Evolutionary conservation across 2,329 filamentous ascomycete genomes (phyloP), one percentile per base, ranked within the genome.

Genomic region (Paraconiothyrium sp.): DNA sequence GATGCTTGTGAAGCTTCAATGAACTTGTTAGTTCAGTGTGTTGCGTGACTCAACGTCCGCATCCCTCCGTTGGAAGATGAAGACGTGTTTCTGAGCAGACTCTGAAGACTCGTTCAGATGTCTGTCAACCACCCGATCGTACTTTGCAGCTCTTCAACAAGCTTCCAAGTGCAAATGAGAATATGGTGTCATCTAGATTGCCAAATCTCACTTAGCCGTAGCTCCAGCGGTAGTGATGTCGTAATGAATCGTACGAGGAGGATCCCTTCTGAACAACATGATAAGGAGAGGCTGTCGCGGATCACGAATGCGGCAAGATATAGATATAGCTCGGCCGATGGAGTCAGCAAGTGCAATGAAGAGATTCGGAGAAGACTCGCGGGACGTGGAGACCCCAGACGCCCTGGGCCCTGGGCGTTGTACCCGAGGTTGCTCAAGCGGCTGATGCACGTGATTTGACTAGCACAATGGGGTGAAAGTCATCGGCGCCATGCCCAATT

Each of bases 321-420:
- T 54, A 14, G 9, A 41, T n/a, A n/a, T 24, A 30, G 37, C 35
- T 55, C 39, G 39, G 52, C 52, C 52, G 52, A 46, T 20, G 30
- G 13, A 35, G 22, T 43, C 8, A 41, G 20, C 34, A 27, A 24
- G 43, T 8, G 20, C 34, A 44, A 44, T 46, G 52, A 32, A 46
- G 52, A 32, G 14, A 27, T 44, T 55, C 52, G 52, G 52, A 55
- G 39, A 44, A 46, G 30, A n/a, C 52, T 55, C 51, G 51, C 39
- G 27, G 37, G n/a, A 22, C 32, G 39, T 55, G 52, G 52, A 46
- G 52, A 44, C 39, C 52, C 39, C 39, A 44, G 24, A 55, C 27
- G 39, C 16, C 39, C 11, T 9, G 22, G 10, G n/a, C 14, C 16
- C 22, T 43, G 14, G 35, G 37, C 20, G 35, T 8, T 14, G 6